Conservation (phyloP, 2,329 filamentous ascomycete species). For the Sclerotinia subarctica region DNA sequence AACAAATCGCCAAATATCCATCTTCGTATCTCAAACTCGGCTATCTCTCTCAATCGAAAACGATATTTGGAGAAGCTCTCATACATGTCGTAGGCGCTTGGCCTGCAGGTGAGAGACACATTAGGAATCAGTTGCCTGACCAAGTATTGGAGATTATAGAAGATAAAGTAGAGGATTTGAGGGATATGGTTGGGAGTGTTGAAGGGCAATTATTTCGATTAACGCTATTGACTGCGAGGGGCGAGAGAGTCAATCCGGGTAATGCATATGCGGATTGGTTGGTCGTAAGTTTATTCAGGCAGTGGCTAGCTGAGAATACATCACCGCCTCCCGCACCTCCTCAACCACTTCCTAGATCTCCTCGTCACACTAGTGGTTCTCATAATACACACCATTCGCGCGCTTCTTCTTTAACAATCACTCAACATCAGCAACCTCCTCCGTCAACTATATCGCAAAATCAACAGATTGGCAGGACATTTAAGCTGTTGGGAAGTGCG, state of each 20-base stretch:
- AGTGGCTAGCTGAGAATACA: conserved; percentile 91
- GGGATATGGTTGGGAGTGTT: conserved; percentile 74
- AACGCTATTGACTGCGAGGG: conserved; percentile 68
- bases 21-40: conserved; percentile 88
- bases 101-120: conserved; percentile 75
- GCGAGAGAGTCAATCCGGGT: conserved; percentile 76
- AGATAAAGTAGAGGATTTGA: conserved; percentile 90
- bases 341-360: conserved; percentile 35
- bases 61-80: conserved; percentile 82
- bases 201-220: conserved; percentile 81
- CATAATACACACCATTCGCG: conserved; percentile 42
- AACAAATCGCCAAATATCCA: conserved; percentile 94
- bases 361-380: conserved; percentile 25
- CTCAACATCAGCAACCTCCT: conserved; percentile 14
- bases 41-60: conserved; percentile 77
- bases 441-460: conserved; percentile 17
- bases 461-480: conserved; percentile 63
- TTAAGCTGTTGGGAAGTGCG: conserved; percentile 67
- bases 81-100: conserved; percentile 95
- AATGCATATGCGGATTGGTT: conserved; percentile 89
- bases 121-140: conserved; percentile 68
- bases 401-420: conserved; percentile 42
- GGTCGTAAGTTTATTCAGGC: conserved; percentile 79
- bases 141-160: conserved; percentile 84
- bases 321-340: conserved; percentile 57